phyloP scores from a whole-genome alignment of 352 stramenopile genomes.

The Hyaloperonospora arabidopsidis region DNA sequence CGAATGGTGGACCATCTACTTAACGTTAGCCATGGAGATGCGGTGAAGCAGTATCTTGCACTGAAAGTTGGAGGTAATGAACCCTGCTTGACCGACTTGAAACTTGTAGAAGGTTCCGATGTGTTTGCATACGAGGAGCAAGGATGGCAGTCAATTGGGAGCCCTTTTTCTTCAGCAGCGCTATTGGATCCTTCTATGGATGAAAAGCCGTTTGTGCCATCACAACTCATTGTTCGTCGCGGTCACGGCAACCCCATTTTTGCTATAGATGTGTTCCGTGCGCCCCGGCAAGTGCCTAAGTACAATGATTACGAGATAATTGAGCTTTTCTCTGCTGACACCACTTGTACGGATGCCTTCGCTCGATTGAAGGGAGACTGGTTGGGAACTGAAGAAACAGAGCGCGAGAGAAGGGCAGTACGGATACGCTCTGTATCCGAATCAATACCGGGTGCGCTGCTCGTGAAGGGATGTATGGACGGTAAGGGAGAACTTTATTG shows the following conservation, averaged over 20 bases:
- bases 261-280: slow-evolving; percentile 79
- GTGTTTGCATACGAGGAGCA: slow-evolving; percentile 36
- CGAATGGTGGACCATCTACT: slow-evolving; percentile 74
- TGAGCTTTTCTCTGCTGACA: slow-evolving; percentile 38
- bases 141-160: slow-evolving; percentile 70
- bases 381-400: slow-evolving; percentile 67
- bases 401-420: slow-evolving; percentile 54
- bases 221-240: slow-evolving; percentile 63
- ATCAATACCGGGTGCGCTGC: slow-evolving; percentile 36
- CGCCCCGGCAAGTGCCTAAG: slow-evolving; percentile 72
- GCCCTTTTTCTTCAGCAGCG: slow-evolving; percentile 33
- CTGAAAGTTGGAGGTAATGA: slow-evolving; percentile 79
- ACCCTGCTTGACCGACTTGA: slow-evolving; percentile 70
- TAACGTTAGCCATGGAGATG: slow-evolving; percentile 59
- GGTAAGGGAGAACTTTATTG: slow-evolving; percentile 66
- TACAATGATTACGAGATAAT: slow-evolving; percentile 88
- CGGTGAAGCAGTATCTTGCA: slow-evolving; percentile 70
- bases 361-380: slow-evolving; percentile 54
- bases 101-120: slow-evolving; percentile 44
- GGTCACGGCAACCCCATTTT: slow-evolving; percentile 84
- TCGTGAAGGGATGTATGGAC: slow-evolving; percentile 59
- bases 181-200: slow-evolving; percentile 6
- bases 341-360: slow-evolving; percentile 9
- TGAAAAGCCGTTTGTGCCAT: slow-evolving; percentile 12
- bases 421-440: slow-evolving; percentile 58